Percentiles rank a stretch among this genome's conserved stretches.
phyloP scores from a whole-genome alignment of 345 rosid genomes.

The Gossypium arboreum region DNA sequence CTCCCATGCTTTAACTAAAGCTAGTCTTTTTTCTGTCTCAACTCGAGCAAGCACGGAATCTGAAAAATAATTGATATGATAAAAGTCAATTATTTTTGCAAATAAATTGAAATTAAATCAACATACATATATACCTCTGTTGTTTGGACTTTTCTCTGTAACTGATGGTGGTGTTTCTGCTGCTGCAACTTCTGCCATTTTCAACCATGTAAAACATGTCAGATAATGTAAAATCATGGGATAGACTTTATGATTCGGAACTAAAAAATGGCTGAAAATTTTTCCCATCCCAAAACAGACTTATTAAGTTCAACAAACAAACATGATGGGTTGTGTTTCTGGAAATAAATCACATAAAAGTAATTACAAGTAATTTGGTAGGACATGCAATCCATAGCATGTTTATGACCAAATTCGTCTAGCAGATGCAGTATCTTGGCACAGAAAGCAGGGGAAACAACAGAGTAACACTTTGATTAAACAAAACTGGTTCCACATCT shows the following conservation, averaged over 20 bases:
- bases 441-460: too few relatives aligned
- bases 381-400: too few relatives aligned
- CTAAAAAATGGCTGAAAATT: neutral
- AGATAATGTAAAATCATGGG: neutral
- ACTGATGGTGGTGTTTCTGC: neutral
- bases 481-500: too few relatives aligned
- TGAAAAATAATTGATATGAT: constrained; percentile 16
- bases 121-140: constrained; percentile 19
- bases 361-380: too few relatives aligned
- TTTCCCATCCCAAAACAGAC: neutral
- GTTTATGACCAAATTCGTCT: too few relatives aligned
- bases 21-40: constrained; percentile 55
- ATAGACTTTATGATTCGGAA: neutral
- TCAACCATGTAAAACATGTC: constrained; percentile 5
- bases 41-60: constrained; percentile 44
- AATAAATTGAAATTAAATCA: neutral
- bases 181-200: constrained; percentile 22
- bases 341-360: neutral
- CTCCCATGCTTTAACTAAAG: constrained; percentile 77
- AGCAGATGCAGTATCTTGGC: too few relatives aligned
- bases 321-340: neutral
- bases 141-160: constrained; percentile 17
- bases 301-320: too few relatives aligned
- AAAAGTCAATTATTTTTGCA: neutral
- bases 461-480: too few relatives aligned